Percentiles rank a stretch among this genome's conserved stretches.
These are phyloP conservation scores for Nigrograna mackinnonii DNA, from an alignment of 2,329 filamentous ascomycete species.

Conservation along the genomic window DNA sequence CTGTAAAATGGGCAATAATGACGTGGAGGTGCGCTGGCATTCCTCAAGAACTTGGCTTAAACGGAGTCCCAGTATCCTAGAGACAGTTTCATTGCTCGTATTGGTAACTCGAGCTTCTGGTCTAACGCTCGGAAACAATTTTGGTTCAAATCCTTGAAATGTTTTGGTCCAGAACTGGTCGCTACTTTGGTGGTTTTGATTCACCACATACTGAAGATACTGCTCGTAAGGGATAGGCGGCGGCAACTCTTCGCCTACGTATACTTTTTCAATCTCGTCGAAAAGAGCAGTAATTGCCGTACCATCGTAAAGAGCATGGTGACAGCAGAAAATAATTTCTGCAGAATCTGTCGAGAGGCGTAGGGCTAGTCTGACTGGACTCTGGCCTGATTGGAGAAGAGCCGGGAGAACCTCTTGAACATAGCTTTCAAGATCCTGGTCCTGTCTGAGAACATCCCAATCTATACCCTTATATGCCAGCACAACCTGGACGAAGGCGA, in stretches of 20 bases:
- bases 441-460: slow-evolving; percentile 39
- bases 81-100: no score
- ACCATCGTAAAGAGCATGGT: slow-evolving; percentile 88
- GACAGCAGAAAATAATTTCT: slow-evolving; percentile 58
- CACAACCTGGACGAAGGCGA: slow-evolving; percentile 75
- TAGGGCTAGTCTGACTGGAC: slow-evolving; percentile 42
- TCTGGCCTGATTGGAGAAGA: slow-evolving; percentile 42
- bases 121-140: slow-evolving; percentile 42
- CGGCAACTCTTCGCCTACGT: slow-evolving; percentile 52
- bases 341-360: slow-evolving; percentile 17
- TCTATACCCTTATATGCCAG: slow-evolving; percentile 52
- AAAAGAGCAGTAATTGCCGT: slow-evolving; percentile 73
- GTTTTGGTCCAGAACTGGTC: slow-evolving; percentile 69
- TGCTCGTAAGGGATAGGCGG: slow-evolving; percentile 59
- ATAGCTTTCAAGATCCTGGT: slow-evolving; percentile 43
- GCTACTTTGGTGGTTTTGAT: slow-evolving; percentile 50
- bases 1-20: slow-evolving; percentile 69
- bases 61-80: no score
- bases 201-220: slow-evolving; percentile 66
- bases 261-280: slow-evolving; percentile 68
- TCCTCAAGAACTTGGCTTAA: no score
- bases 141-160: slow-evolving; percentile 57
- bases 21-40: slow-evolving; percentile 32
- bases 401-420: slow-evolving; percentile 50
- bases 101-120: no score